Conservation (phyloP, 2,329 filamentous ascomycete species). For the Colletotrichum coccodes region DNA sequence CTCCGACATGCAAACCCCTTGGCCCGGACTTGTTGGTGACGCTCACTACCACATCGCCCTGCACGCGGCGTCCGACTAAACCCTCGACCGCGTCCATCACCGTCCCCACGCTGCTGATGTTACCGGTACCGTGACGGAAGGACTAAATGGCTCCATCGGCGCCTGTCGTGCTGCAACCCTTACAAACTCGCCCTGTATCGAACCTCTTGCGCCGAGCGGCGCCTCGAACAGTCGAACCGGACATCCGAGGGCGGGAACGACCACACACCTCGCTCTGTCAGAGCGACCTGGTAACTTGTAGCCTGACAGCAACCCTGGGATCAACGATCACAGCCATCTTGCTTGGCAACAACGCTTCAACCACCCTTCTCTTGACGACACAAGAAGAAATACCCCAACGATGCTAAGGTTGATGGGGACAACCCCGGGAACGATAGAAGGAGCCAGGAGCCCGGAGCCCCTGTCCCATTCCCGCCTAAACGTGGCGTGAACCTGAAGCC, state of each 20-base stretch:
- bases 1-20: not conserved
- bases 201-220: constrained; percentile 25
- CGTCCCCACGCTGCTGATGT: not conserved
- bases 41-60: not conserved
- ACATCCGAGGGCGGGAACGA: constrained; percentile 13
- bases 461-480: not conserved
- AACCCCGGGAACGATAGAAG: not conserved
- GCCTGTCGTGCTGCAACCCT: not conserved
- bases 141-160: not conserved
- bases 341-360: not conserved
- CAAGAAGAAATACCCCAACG: not conserved
- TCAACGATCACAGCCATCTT: not conserved
- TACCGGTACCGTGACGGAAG: not conserved
- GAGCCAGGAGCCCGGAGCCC: not conserved
- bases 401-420: constrained; percentile 3
- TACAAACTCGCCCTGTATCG: constrained; percentile 9
- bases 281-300: not conserved
- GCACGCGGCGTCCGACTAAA: not conserved
- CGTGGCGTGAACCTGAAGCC: constrained; percentile 6
- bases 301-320: not conserved
- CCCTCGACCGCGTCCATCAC: not conserved
- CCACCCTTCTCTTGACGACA: not conserved
- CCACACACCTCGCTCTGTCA: not conserved
- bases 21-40: not conserved
- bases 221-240: constrained; percentile 7